phyloP scores from a whole-genome alignment of 345 rosid genomes.

The Boechera retrofracta region DNA sequence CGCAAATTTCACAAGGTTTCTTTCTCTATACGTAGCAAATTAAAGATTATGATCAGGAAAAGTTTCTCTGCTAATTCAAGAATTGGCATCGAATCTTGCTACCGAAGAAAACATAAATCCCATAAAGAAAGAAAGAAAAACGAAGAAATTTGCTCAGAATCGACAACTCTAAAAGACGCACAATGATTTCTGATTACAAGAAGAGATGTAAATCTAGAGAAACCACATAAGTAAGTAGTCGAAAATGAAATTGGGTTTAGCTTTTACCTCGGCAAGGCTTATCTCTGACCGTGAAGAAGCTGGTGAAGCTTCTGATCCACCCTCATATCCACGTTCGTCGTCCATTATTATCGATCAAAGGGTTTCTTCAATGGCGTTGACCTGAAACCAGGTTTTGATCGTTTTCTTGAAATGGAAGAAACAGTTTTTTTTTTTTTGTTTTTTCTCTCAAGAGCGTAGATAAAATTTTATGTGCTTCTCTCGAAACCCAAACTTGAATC shows the following conservation, averaged over 20 bases:
- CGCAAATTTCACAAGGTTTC: constrained; percentile 34
- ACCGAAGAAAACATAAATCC: background rate
- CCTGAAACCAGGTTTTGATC: background rate
- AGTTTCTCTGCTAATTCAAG: background rate
- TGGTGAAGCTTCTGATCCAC: constrained; percentile 4
- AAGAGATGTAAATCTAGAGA: background rate
- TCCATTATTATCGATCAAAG: constrained; percentile 23
- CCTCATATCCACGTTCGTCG: background rate
- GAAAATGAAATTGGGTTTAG: background rate
- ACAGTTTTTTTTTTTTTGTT: background rate
- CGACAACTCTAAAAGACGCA: background rate
- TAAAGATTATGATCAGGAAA: background rate
- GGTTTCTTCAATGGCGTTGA: constrained; percentile 22
- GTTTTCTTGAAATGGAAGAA: constrained; percentile 29
- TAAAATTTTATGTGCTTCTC: background rate
- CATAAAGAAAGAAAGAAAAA: background rate
- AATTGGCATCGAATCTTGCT: background rate
- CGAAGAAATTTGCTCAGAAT: background rate
- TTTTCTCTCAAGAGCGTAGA: background rate
- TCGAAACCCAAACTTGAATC: constrained; percentile 11
- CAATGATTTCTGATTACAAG: background rate
- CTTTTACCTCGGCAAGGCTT: constrained; percentile 12
- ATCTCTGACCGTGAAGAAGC: constrained; percentile 6
- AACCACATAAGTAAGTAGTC: background rate
- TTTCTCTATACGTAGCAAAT: constrained; percentile 9